Conservation (phyloP, 2,329 filamentous ascomycete genomes). For the Alternaria tenuissima region DNA sequence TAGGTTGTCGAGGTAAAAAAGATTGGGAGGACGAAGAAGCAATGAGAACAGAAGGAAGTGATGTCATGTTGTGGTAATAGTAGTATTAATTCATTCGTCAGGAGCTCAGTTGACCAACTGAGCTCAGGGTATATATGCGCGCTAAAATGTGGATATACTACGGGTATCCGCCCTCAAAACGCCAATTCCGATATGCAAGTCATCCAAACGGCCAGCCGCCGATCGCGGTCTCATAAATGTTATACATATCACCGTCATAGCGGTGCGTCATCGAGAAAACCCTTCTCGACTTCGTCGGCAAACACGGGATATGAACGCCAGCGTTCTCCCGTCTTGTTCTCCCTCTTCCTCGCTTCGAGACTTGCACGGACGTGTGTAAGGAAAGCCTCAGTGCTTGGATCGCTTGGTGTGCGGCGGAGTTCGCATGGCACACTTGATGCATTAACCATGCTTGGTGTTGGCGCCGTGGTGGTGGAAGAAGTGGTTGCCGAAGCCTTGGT, state of each 20-base stretch:
- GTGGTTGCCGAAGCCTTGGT: not conserved
- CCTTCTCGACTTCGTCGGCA: conserved; percentile 21
- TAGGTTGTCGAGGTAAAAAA: too few relatives aligned
- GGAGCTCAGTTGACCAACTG: not conserved
- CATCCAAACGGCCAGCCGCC: not conserved
- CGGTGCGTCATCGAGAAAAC: conserved; percentile 19
- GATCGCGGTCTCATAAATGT: not conserved
- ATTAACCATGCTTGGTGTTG: not conserved
- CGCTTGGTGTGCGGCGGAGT: conserved; percentile 12
- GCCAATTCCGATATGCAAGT: not conserved
- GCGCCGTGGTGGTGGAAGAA: not conserved
- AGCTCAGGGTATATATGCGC: conserved; percentile 2
- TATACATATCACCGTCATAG: conserved; percentile 7
- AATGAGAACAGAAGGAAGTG: not conserved
- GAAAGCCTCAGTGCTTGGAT: conserved; percentile 18
- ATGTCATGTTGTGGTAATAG: not conserved
- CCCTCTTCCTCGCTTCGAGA: conserved; percentile 18
- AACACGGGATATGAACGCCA: conserved; percentile 18
- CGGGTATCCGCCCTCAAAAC: conserved; percentile 5
- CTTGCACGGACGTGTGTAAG: conserved; percentile 24
- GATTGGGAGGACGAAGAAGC: not conserved
- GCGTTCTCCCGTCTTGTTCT: not conserved
- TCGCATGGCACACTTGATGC: not conserved
- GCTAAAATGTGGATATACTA: conserved; percentile 3
- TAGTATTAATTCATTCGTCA: not conserved